Conservation (phyloP, 768 basidiomycete genomes). For the Trametes sanguinea region DNA sequence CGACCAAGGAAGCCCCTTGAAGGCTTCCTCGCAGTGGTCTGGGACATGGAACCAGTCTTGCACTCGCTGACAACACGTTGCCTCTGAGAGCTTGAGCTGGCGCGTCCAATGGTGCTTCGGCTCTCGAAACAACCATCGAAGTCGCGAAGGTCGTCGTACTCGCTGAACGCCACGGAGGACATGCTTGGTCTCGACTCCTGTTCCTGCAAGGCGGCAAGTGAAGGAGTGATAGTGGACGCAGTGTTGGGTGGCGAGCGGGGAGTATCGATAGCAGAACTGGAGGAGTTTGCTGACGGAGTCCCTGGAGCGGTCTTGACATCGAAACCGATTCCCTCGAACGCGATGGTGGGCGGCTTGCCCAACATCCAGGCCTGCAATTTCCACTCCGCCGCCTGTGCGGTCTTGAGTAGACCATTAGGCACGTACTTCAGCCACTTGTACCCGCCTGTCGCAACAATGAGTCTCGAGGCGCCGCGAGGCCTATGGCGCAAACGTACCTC, state of each 20-base stretch:
- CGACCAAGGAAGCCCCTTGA: slow-evolving; percentile 70
- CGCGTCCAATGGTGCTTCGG: slow-evolving; percentile 65
- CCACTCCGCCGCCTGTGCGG: slow-evolving; percentile 97
- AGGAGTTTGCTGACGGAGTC: slow-evolving; percentile 18
- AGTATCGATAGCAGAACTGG: slow-evolving; percentile 7
- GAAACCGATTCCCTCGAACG: slow-evolving; percentile 86
- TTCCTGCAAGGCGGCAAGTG: slow-evolving; percentile 37
- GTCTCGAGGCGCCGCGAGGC: not conserved
- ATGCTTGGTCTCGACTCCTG: slow-evolving; percentile 63
- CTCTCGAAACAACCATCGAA: slow-evolving; percentile 88
- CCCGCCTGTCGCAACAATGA: slow-evolving; percentile 49
- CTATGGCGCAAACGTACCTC: slow-evolving; percentile 53
- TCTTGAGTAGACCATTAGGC: slow-evolving; percentile 88
- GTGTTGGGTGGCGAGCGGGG: slow-evolving; percentile 19
- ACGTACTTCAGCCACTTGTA: slow-evolving; percentile 99
- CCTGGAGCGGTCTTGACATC: slow-evolving; percentile 40
- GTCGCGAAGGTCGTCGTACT: slow-evolving; percentile 85
- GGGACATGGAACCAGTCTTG: slow-evolving; percentile 31
- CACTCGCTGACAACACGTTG: slow-evolving; percentile 37
- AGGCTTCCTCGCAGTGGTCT: slow-evolving; percentile 51
- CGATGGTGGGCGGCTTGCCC: slow-evolving; percentile 87
- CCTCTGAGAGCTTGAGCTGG: slow-evolving; percentile 34
- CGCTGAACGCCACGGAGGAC: slow-evolving; percentile 75
- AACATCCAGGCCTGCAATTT: slow-evolving; percentile 96
- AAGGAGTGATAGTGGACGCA: slow-evolving; percentile 15